A percentile compares a stretch with the other conserved stretches of the same genome.
Conservation (phyloP, 805 yeast species). For the Tetrapisispora arboricola region DNA sequence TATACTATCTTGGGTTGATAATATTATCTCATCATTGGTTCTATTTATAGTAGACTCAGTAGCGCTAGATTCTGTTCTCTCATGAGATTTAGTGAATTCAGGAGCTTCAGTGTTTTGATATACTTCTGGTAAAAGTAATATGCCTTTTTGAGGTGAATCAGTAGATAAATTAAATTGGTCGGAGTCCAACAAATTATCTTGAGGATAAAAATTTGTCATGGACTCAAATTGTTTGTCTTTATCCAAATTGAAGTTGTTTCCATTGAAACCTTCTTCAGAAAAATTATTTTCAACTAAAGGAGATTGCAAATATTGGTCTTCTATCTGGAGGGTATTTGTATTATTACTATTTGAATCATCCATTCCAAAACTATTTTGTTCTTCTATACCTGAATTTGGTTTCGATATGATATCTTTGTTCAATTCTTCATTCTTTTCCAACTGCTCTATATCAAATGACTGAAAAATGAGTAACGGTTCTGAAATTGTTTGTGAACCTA, state of each 20-base stretch:
- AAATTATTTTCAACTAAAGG: not conserved
- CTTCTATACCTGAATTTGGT: not conserved
- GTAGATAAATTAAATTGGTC: slow-evolving; percentile 3
- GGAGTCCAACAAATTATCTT: slow-evolving; percentile 2
- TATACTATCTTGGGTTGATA: not conserved
- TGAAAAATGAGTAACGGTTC: slow-evolving; percentile 21
- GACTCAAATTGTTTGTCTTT: slow-evolving; percentile 9
- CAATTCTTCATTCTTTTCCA: not conserved
- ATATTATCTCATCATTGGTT: slow-evolving; percentile 2
- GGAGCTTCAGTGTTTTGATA: slow-evolving; percentile 11
- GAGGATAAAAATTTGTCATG: slow-evolving; percentile 3
- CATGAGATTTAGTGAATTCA: not conserved
- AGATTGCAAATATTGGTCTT: not conserved
- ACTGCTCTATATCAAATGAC: not conserved
- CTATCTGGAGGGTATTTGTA: not conserved
- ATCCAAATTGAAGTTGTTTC: slow-evolving; percentile 1
- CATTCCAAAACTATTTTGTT: not conserved
- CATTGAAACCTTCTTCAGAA: not conserved
- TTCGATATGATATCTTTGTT: not conserved
- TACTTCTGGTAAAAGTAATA: slow-evolving; percentile 22
- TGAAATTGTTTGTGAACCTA: slow-evolving; percentile 17
- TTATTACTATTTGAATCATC: not conserved
- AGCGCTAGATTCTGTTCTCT: not conserved
- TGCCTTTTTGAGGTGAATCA: slow-evolving; percentile 21
- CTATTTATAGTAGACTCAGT: not conserved